Evolutionary conservation across 768 basidiomycete species (phyloP), one percentile per base, ranked within the genome.

Genomic region (Amanita exitialis): DNA sequence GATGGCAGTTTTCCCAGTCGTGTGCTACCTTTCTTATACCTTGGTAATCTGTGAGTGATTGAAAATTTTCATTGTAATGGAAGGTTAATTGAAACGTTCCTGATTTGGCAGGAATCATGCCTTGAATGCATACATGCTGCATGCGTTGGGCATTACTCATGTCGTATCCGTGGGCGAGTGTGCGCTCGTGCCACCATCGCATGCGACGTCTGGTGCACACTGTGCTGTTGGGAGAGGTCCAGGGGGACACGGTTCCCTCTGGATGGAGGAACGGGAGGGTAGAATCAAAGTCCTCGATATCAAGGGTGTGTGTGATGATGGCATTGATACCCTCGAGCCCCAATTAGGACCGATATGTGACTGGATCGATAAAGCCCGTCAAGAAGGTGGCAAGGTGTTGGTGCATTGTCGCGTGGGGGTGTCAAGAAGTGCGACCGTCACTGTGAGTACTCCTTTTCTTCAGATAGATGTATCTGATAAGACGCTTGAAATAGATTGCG

Each of bases 381-480:
- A 69, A 30, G 77, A 82, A 45, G 93, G 94, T 6, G 95, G 95
- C 2, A 87, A 88, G 61, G 85, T 95, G 30, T 74, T 98, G 47
- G 92, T 98, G 6, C 95, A 98, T 66, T 98, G 95, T 66, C 78
- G 93, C n/a, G 95, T 98, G n/a, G 95, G 95, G n/a, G 95, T 98
- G 38, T 90, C 86, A 39, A 72, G 95, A 54, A 90, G 87, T 61
- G 94, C 95, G 25, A 95, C 91, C 28, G 92, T 98, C 54, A 88
- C 88, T 55, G 83, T 85, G 59, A 64, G 82, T 78, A 20, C 51
- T 47, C 45, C 39, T 30, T 41, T 41, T 52, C 53, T 32, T 41
- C 44, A 20, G 9, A 35, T 37, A 34, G 16, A 9, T 21, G 2
- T 48, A 20, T 36, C 47, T 37, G 23, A 36, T 48, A 47, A 41